Base-by-base conservation (phyloP, 1,139 yeast genomes). In the Geotrichum klebahnii region DNA sequence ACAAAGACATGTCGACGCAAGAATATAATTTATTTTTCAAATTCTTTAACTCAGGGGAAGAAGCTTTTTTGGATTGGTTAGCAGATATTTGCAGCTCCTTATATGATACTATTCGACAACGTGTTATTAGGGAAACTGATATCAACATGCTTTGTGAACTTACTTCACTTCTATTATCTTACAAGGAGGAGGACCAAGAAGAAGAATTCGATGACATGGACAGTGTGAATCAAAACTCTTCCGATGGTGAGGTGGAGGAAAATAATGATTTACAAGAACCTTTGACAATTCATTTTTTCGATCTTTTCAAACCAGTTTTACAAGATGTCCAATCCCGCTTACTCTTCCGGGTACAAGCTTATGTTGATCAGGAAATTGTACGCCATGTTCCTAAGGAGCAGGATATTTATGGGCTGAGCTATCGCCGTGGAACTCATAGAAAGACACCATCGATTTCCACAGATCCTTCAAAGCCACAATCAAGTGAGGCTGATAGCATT, bases 251-350 rank as follows among this genome's bases (percentile, higher is more conserved):
- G n/a, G 19, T n/a, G 10, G 44, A 24, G 9, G 31, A 28, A 16
- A 24, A 17, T 1, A 32, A 23, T 9, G 56, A 40, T 32, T 17
- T 29, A 2, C 14, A 16, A 10, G 65, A 63, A 59, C 39, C 59
- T 57, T 12, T 39, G 3, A 42, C 33, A 5, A 67, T 79, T 16
- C 74, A 79, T 55, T 75, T 76, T 53, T 85, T 83, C 10, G 74
- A 73, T 40, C 69, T 87, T 4, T 82, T 86, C 58, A 79, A 78
- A 53, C 89, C 95, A 0, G 76, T 89, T 10, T 67, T 85, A 22
- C 80, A 80, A 53, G 96, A 86, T 59, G 79, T 83, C 1, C 97
- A 90, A 66, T 76, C 88, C 2, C 72, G 96, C 53, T 71, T 90
- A 39, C 82, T 88, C 1, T 86, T 89, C 66, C 73, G 92, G 59